These are phyloP conservation scores for Cutaneotrichosporon arboriforme DNA, from an alignment of 1,284 basidiomycete genomes.

Conservation along the genomic window DNA sequence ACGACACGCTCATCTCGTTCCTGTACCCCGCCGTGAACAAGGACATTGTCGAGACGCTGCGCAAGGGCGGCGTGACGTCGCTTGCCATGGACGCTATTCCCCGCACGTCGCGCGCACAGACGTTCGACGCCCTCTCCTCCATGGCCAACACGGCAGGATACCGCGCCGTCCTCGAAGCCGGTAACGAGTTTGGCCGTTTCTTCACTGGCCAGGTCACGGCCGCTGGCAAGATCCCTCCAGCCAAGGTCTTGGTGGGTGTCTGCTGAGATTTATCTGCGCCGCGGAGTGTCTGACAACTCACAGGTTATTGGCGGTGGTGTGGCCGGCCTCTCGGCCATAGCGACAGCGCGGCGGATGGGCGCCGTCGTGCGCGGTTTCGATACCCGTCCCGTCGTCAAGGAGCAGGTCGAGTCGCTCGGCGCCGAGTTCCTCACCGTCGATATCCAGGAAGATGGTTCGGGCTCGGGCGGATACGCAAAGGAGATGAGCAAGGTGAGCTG, in stretches of 20 bases:
- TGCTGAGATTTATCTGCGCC: not conserved
- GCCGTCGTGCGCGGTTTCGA: slow-evolving; percentile 81
- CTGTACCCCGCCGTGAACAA: slow-evolving; percentile 75
- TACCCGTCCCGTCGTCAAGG: slow-evolving; percentile 70
- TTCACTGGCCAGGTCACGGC: slow-evolving; percentile 82
- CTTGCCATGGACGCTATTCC: slow-evolving; percentile 84
- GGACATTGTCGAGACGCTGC: slow-evolving; percentile 61
- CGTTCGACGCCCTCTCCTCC: slow-evolving; percentile 79
- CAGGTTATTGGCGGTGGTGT: slow-evolving; percentile 73
- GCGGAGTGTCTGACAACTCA: not conserved
- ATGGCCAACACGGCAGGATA: slow-evolving; percentile 86
- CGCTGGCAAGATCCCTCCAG: slow-evolving; percentile 70
- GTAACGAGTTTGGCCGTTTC: slow-evolving; percentile 78
- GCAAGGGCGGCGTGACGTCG: slow-evolving; percentile 59
- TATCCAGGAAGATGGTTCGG: slow-evolving; percentile 70
- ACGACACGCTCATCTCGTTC: slow-evolving; percentile 74
- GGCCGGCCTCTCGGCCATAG: slow-evolving; percentile 76
- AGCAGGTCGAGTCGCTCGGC: slow-evolving; percentile 78
- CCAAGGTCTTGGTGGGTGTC: slow-evolving; percentile 60
- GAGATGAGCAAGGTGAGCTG: slow-evolving; percentile 70
- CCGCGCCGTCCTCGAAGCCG: slow-evolving; percentile 78
- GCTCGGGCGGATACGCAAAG: slow-evolving; percentile 77
- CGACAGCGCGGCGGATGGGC: slow-evolving; percentile 68
- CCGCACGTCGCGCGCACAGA: slow-evolving; percentile 76
- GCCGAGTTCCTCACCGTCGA: slow-evolving; percentile 77